These are phyloP conservation scores for Rhizopogon salebrosus DNA, from an alignment of 768 basidiomycete genomes.

Conservation along the genomic window DNA sequence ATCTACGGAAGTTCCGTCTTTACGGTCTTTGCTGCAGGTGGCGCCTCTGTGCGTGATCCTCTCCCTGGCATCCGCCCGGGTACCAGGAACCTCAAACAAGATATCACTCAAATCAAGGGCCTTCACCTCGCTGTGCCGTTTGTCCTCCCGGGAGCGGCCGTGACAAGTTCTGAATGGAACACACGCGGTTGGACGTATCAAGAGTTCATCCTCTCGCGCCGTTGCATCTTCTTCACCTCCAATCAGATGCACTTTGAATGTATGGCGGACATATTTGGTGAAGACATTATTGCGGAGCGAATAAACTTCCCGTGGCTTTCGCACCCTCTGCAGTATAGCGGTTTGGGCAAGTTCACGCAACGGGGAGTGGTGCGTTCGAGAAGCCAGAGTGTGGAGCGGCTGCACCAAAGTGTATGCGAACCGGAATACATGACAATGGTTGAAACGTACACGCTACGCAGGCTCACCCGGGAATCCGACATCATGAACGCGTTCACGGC, in stretches of 20 bases:
- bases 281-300: conserved; percentile 14
- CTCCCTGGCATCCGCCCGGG: conserved; percentile 8
- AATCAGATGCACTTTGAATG: conserved; percentile 19
- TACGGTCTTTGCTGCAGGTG: conserved; percentile 12
- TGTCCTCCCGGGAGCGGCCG: conserved; percentile 6
- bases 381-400: no score
- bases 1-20: conserved; percentile 12
- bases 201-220: conserved; percentile 13
- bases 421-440: neutral
- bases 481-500: neutral
- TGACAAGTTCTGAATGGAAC: conserved; percentile 8
- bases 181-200: conserved; percentile 21
- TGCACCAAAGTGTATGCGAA: no score
- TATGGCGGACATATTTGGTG: conserved; percentile 12
- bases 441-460: neutral
- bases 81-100: conserved; percentile 10
- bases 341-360: no score
- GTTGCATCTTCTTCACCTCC: conserved; percentile 15
- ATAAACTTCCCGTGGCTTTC: no score
- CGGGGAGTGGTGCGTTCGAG: no score
- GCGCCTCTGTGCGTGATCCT: conserved; percentile 3
- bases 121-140: conserved; percentile 15
- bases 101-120: conserved; percentile 13
- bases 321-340: no score
- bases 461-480: neutral